Conservation (phyloP, 257 asterid species). For the Echites panduratus region DNA sequence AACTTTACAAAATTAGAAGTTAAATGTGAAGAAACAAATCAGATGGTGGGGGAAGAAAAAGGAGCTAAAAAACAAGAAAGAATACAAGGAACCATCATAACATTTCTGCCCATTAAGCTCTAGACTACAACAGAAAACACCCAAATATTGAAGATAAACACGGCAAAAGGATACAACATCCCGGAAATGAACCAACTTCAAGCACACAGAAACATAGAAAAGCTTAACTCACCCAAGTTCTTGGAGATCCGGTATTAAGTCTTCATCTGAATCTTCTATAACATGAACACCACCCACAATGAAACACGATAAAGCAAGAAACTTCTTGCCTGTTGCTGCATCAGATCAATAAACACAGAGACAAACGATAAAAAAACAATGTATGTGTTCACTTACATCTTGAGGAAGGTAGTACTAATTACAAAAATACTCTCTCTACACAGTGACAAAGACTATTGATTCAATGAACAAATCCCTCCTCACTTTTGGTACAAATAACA, state of each 20-base stretch:
- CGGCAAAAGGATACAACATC: background rate
- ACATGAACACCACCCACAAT: background rate
- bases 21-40: background rate
- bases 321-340: background rate
- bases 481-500: constrained; percentile 1
- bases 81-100: background rate
- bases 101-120: background rate
- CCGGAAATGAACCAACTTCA: background rate
- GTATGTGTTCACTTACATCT: background rate
- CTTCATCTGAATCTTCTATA: constrained; percentile 6
- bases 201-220: too few species aligned
- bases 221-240: constrained; percentile 7
- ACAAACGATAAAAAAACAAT: background rate
- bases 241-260: constrained; percentile 16
- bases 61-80: background rate
- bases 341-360: background rate
- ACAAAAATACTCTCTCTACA: background rate
- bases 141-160: background rate
- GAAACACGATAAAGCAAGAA: background rate
- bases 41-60: background rate
- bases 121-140: background rate
- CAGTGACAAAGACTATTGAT: background rate
- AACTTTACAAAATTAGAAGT: background rate
- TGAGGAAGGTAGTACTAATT: background rate
- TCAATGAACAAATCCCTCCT: background rate